Conservation (phyloP, 805 yeast genomes). For the Ogataea populi-albae region DNA sequence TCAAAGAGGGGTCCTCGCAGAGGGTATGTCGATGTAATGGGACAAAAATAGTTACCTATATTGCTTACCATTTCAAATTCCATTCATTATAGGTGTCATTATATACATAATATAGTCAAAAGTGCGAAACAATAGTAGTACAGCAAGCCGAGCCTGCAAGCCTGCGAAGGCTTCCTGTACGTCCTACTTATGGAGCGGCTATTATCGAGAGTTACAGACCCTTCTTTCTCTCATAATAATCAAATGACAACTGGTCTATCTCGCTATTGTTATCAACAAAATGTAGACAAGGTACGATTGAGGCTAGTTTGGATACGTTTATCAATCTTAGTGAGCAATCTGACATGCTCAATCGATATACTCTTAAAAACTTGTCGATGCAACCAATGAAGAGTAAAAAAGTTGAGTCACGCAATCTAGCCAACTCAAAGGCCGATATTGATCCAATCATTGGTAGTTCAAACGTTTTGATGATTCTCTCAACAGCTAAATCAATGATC, state of each 20-base stretch:
- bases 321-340: conserved; percentile 11
- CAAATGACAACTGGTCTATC: conserved; percentile 11
- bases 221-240: conserved; percentile 11
- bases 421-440: conserved; percentile 19
- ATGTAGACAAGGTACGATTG: conserved; percentile 21
- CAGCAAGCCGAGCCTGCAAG: too few relatives aligned
- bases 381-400: conserved; percentile 20
- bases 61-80: conserved; percentile 1
- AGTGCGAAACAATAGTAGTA: too few relatives aligned
- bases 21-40: conserved; percentile 67
- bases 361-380: conserved; percentile 21
- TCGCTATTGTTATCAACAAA: conserved; percentile 10
- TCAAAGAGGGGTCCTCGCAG: conserved; percentile 53
- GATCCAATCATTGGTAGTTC: conserved; percentile 26
- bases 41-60: conserved; percentile 14
- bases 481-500: conserved; percentile 20
- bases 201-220: conserved; percentile 1
- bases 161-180: neutral
- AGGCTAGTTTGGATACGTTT: conserved; percentile 11
- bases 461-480: conserved; percentile 18
- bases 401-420: conserved; percentile 8
- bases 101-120: too few relatives aligned
- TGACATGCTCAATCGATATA: conserved; percentile 15
- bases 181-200: neutral
- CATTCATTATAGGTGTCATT: neutral